phyloP scores from a whole-genome alignment of 2,329 filamentous ascomycete genomes.

The Paecilomyces formosus region DNA sequence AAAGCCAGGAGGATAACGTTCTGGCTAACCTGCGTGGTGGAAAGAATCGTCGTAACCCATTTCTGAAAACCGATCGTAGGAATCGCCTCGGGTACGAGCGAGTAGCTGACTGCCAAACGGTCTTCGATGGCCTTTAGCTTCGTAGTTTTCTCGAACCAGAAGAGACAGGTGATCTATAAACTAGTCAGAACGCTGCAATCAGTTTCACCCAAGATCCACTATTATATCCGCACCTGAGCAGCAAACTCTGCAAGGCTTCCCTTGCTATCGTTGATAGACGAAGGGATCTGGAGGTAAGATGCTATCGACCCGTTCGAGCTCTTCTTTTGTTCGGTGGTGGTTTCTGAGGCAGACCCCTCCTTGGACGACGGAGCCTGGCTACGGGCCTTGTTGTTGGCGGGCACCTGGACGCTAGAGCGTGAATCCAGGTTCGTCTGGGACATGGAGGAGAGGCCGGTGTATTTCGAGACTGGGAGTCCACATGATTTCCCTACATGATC shows the following conservation, averaged over 20 bases:
- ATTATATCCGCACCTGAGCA: slow-evolving; percentile 57
- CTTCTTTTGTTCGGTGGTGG: slow-evolving; percentile 17
- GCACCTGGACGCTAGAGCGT: slow-evolving; percentile 13
- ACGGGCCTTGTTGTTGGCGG: slow-evolving; percentile 15
- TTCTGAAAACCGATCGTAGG: slow-evolving; percentile 77
- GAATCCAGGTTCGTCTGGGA: slow-evolving; percentile 15
- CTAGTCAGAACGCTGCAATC: neutral
- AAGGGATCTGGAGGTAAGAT: slow-evolving; percentile 60
- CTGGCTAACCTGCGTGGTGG: slow-evolving; percentile 91
- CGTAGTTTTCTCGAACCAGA: slow-evolving; percentile 92
- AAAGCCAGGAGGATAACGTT: slow-evolving; percentile 89
- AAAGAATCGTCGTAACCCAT: slow-evolving; percentile 86
- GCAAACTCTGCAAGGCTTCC: slow-evolving; percentile 77
- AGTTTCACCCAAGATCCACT: neutral
- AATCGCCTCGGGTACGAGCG: slow-evolving; percentile 63
- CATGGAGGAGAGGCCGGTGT: slow-evolving; percentile 12
- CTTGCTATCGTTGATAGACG: slow-evolving; percentile 65
- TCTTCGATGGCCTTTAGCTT: slow-evolving; percentile 69
- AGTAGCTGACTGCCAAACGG: slow-evolving; percentile 36
- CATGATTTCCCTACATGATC: slow-evolving; percentile 24
- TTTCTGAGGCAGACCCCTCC: slow-evolving; percentile 13
- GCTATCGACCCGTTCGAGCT: slow-evolving; percentile 32
- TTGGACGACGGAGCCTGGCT: slow-evolving; percentile 16
- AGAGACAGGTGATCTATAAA: slow-evolving; percentile 79
- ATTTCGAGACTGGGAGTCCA: slow-evolving; percentile 17